phyloP scores from a whole-genome alignment of 2,329 filamentous ascomycete genomes.

The Calonectria pseudoturangicola region DNA sequence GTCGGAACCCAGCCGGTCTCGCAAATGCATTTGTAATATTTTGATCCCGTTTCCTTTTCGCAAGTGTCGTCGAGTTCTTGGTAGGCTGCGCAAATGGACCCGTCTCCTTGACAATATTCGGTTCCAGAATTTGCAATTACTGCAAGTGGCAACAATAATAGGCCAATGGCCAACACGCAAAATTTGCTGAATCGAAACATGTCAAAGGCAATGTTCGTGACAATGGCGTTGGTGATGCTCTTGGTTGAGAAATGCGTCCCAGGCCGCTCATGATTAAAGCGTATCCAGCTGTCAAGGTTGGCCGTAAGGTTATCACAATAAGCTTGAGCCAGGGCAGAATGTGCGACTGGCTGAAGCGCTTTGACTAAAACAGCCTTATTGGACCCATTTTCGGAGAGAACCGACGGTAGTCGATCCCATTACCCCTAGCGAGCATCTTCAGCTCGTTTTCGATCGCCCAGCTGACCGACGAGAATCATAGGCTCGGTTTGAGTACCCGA shows the following conservation, averaged over 20 bases:
- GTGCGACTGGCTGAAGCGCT: not conserved
- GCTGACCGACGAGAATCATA: not conserved
- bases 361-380: conserved; percentile 14
- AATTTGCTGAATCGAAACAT: not conserved
- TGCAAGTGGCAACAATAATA: not conserved
- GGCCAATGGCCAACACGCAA: not conserved
- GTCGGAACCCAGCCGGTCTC: conserved; percentile 19
- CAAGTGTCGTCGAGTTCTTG: conserved; percentile 7
- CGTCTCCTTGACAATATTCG: conserved; percentile 21
- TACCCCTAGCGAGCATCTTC: conserved; percentile 11
- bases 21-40: conserved; percentile 35
- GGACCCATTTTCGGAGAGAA: conserved; percentile 16
- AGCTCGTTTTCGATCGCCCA: conserved; percentile 9
- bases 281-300: not conserved
- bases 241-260: not conserved
- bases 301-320: conserved; percentile 13
- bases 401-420: not conserved
- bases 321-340: not conserved
- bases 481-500: conserved; percentile 20
- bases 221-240: not conserved
- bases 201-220: not conserved
- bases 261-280: not conserved
- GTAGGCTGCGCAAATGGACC: conserved; percentile 25
- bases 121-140: not conserved
- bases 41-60: conserved; percentile 18